Evolutionary conservation across 106 monocot genomes (phyloP).

Genomic region (Alisma plantagoaquatica): DNA sequence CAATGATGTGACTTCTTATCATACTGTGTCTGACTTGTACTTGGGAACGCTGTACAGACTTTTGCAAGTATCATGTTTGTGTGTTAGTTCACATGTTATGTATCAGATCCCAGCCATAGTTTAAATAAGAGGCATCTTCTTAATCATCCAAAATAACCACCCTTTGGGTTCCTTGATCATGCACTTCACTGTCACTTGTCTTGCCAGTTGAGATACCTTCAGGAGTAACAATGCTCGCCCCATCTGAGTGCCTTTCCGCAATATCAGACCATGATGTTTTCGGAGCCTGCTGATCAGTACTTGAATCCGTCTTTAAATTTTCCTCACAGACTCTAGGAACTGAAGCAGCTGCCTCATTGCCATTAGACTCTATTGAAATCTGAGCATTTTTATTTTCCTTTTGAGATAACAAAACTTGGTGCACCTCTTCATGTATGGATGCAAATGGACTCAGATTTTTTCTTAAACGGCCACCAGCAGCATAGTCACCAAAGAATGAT

Average conservation of each 20-base stretch:
- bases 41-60: too few species aligned
- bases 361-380: too few species aligned
- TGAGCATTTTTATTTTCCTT: too few species aligned
- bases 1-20: too few species aligned
- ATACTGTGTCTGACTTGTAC: too few species aligned
- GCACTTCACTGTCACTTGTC: conserved; percentile 1
- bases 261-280: not conserved
- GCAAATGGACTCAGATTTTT: conserved; percentile 34
- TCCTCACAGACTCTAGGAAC: too few species aligned
- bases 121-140: too few species aligned
- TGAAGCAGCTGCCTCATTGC: not conserved
- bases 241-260: not conserved
- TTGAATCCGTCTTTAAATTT: too few species aligned
- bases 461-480: conserved; percentile 27
- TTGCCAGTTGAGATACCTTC: not conserved
- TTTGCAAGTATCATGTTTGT: too few species aligned
- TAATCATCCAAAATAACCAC: conserved; percentile 1
- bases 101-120: too few species aligned
- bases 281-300: not conserved
- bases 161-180: conserved; percentile 1
- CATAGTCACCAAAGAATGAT: conserved; percentile 25
- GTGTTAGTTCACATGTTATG: too few species aligned
- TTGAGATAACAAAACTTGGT: too few species aligned
- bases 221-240: not conserved
- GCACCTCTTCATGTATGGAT: conserved; percentile 33